Evolutionary conservation across 2,329 filamentous ascomycete species (phyloP).

Genomic region (Coleophoma cylindrospora): DNA sequence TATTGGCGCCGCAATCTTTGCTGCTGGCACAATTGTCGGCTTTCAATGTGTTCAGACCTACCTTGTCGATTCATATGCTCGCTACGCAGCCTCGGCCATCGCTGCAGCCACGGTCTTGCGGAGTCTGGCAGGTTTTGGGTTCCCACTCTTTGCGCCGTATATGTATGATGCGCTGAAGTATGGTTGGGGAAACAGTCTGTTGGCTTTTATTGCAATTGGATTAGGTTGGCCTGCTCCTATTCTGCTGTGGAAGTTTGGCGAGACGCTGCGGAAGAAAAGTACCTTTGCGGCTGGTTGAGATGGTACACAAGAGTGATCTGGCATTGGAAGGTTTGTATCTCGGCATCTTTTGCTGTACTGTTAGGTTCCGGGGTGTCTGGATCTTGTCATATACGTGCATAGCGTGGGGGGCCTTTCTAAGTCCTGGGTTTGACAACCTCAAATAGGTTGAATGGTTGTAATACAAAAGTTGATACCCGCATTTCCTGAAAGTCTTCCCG

Average conservation of each 20-base stretch:
- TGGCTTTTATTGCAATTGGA: constrained; percentile 42
- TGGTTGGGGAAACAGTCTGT: constrained; percentile 40
- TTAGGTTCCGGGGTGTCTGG: too few relatives aligned
- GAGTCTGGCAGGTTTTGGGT: constrained; percentile 12
- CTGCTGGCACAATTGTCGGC: constrained; percentile 33
- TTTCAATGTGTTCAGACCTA: constrained; percentile 34
- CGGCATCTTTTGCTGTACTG: too few relatives aligned
- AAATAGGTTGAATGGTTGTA: too few relatives aligned
- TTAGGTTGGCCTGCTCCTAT: constrained; percentile 43
- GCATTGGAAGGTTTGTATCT: too few relatives aligned
- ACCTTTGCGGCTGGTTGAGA: constrained; percentile 6
- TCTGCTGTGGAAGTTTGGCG: constrained; percentile 30
- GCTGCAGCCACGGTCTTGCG: constrained; percentile 23
- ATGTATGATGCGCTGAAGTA: constrained; percentile 26
- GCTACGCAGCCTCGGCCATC: constrained; percentile 29
- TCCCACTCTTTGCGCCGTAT: constrained; percentile 12
- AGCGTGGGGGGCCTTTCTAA: too few relatives aligned
- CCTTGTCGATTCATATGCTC: constrained; percentile 40
- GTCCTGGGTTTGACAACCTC: too few relatives aligned
- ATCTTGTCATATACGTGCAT: too few relatives aligned
- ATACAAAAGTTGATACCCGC: too few relatives aligned
- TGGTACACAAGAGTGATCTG: too few relatives aligned
- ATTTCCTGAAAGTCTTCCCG: too few relatives aligned
- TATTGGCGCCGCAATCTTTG: constrained; percentile 45
- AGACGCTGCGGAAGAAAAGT: constrained; percentile 34